Conservation (phyloP, 1,139 yeast species). For the Yamadazyma conglobata region DNA sequence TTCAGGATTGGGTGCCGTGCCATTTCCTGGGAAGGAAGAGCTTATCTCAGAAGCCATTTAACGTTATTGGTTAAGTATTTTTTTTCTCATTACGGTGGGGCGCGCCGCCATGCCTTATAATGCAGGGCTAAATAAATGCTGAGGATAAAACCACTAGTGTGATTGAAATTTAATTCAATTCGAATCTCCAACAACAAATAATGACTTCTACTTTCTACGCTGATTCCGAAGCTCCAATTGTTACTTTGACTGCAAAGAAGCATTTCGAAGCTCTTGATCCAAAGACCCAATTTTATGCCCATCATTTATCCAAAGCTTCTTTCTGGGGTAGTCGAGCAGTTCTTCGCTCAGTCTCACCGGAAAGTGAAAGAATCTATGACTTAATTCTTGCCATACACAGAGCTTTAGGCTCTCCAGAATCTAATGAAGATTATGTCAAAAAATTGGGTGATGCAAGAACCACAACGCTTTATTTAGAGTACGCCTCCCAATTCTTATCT, state of each 20-base stretch:
- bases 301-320: constrained; percentile 75
- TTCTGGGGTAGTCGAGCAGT: constrained; percentile 81
- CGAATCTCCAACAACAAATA: neutral
- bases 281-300: constrained; percentile 61
- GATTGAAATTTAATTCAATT: neutral
- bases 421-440: constrained; percentile 41
- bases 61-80: too few species aligned
- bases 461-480: constrained; percentile 60
- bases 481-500: constrained; percentile 73
- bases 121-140: too few species aligned
- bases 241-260: constrained; percentile 39
- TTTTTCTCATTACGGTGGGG: too few species aligned
- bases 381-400: constrained; percentile 58
- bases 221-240: constrained; percentile 44
- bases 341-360: constrained; percentile 79
- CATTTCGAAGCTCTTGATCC: constrained; percentile 41
- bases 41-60: too few species aligned
- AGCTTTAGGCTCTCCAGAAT: constrained; percentile 43
- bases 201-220: constrained; percentile 25
- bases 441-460: constrained; percentile 26
- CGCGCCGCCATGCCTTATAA: too few species aligned
- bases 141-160: too few species aligned
- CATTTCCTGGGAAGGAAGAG: too few species aligned
- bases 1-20: too few species aligned
- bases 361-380: constrained; percentile 72